Base-by-base conservation (phyloP, 257 asterid genomes). In the Gardenia jasminoides region DNA sequence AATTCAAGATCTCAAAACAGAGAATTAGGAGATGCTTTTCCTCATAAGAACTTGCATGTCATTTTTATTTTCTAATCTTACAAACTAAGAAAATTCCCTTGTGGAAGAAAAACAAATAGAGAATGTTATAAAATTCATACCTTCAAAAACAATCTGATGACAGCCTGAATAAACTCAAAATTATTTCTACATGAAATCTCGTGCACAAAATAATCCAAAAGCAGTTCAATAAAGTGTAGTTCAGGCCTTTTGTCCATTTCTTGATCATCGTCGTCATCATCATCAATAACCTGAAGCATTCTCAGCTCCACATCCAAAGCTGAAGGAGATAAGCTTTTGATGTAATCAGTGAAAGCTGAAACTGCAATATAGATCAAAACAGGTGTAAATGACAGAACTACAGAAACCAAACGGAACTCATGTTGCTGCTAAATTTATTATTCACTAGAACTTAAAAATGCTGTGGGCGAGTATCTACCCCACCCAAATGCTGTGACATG, bases 241-340 rank as follows among this genome's bases (percentile, higher is more conserved):
- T 94, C 97, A 31, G 88, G 87, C 81, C 89, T 89, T 78, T 86
- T 88, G 67, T 66, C 88, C 44, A 85, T 73, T 77, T 87, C 91
- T 75, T 87, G 84, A 81, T 85, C 94, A 2, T 90, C 92, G 39
- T 36, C 39, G 3, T 36, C 39, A 1, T 86, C 87, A 13, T 90
- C 92, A 74, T 92, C 97, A 80, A 92, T 81, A 77, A 94, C 85
- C 88, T 92, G 97, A 84, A 94, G 97, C 86, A 94, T 87, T 87
- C 98, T 88, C 24, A 92, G 87, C 82, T 94, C 97, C 97, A 91
- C 88, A 81, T 94, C 97, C 91, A 94, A 78, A 20, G 85, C 82
- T 22, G 97, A 91, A 77, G 98, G 82, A 56, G 97, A 89, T 84
- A 94, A 85, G 59, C 88, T 89, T 82, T 94, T 91, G 69, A 94